Evolutionary conservation across 371 early-diverging fungal species (phyloP).

Genomic region (Umbelopsis sp.): DNA sequence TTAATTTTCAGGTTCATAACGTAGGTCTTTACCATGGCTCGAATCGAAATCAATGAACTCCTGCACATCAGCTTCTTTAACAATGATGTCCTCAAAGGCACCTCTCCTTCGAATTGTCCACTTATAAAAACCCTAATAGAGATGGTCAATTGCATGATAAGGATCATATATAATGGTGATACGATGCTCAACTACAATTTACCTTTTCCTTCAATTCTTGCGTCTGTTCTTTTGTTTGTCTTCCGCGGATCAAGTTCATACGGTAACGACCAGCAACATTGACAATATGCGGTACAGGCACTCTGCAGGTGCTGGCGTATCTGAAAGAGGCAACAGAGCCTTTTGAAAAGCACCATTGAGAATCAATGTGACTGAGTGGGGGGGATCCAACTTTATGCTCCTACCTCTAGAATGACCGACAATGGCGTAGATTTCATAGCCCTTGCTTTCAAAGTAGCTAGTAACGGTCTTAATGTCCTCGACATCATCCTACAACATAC

Average conservation of each 20-base stretch:
- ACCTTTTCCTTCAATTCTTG: slow-evolving; percentile 20
- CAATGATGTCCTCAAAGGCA: slow-evolving; percentile 34
- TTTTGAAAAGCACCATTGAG: slow-evolving; percentile 21
- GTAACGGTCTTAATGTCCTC: slow-evolving; percentile 61
- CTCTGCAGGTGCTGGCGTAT: slow-evolving; percentile 54
- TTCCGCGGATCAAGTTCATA: slow-evolving; percentile 35
- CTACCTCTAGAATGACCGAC: slow-evolving; percentile 64
- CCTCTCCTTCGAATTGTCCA: slow-evolving; percentile 45
- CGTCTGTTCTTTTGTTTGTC: neutral
- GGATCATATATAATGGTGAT: neutral
- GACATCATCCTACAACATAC: slow-evolving; percentile 43
- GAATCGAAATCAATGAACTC: slow-evolving; percentile 42
- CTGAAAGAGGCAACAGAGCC: slow-evolving; percentile 58
- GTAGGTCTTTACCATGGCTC: slow-evolving; percentile 38
- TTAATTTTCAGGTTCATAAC: neutral
- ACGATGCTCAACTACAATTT: neutral
- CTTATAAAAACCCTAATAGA: slow-evolving; percentile 42
- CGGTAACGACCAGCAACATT: slow-evolving; percentile 60
- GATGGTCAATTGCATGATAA: neutral
- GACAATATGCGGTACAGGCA: slow-evolving; percentile 47
- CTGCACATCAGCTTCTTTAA: slow-evolving; percentile 43
- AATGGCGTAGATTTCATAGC: slow-evolving; percentile 60
- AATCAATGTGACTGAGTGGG: too few relatives aligned
- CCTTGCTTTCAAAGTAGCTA: slow-evolving; percentile 52
- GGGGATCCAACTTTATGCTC: neutral